Conservation (phyloP, 73 alveolate genomes). For the Paramecium tetraurelia region DNA sequence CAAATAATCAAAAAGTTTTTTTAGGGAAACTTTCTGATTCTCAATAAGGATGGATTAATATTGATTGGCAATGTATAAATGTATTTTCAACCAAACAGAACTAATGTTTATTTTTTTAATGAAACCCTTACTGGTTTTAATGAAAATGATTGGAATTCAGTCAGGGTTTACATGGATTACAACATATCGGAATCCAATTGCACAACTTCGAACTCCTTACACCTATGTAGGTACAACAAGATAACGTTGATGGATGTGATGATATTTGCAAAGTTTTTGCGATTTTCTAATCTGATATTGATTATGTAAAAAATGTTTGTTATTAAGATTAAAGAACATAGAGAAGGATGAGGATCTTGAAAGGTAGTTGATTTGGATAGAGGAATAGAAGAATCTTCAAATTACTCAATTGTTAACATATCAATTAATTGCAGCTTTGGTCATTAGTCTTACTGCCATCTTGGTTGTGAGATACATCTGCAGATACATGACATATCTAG, state of each 20-base stretch:
- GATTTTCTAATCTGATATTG: background rate
- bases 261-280: background rate
- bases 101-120: background rate
- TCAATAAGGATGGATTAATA: background rate
- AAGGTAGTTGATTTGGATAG: background rate
- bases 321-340: background rate
- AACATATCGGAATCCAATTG: background rate
- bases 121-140: background rate
- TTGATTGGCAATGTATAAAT: background rate
- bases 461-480: background rate
- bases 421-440: background rate
- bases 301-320: background rate
- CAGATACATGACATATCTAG: background rate
- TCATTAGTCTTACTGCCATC: background rate
- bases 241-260: background rate
- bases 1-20: background rate
- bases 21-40: background rate
- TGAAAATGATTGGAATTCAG: background rate
- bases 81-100: background rate
- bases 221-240: background rate
- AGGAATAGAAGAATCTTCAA: background rate
- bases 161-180: background rate
- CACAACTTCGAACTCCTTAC: background rate
- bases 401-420: background rate
- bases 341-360: background rate